Conservation (phyloP, 257 asterid species). For the Knoxia roxburghii region DNA sequence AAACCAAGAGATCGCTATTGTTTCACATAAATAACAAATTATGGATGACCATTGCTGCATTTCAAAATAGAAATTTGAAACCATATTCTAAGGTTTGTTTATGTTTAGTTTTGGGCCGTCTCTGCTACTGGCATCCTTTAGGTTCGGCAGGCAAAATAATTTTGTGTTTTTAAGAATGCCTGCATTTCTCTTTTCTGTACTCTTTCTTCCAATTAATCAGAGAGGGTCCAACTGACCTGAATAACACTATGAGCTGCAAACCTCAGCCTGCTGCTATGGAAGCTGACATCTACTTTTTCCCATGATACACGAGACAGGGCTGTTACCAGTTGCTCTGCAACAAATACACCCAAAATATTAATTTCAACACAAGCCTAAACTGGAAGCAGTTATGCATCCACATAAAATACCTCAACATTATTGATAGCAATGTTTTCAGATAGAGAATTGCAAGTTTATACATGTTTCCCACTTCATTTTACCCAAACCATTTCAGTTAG, state of each 20-base stretch:
- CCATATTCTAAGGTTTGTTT: not conserved
- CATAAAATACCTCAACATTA: not conserved
- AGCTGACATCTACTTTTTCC: slow-evolving; percentile 99
- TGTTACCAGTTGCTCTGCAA: slow-evolving; percentile 72
- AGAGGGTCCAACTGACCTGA: slow-evolving; percentile 54
- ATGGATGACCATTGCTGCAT: not conserved
- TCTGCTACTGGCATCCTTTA: not conserved
- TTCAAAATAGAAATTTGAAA: not conserved
- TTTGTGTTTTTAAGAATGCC: too few species aligned
- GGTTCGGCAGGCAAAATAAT: not conserved
- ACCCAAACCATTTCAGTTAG: not conserved
- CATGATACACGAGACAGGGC: slow-evolving; percentile 82
- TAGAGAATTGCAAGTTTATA: not conserved
- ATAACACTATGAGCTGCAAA: slow-evolving; percentile 92
- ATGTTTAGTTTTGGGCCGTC: not conserved
- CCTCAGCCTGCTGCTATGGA: slow-evolving; percentile 68
- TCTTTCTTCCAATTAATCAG: not conserved
- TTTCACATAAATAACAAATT: not conserved
- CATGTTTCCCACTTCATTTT: not conserved
- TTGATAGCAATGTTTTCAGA: not conserved
- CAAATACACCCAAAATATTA: slow-evolving; percentile 10
- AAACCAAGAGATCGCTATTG: not conserved
- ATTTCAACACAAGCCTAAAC: not conserved
- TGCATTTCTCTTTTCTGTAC: not conserved
- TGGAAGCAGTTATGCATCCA: not conserved